Conservation (phyloP, 108 stramenopile genomes). For the Chaetoceros tenuissimus region DNA sequence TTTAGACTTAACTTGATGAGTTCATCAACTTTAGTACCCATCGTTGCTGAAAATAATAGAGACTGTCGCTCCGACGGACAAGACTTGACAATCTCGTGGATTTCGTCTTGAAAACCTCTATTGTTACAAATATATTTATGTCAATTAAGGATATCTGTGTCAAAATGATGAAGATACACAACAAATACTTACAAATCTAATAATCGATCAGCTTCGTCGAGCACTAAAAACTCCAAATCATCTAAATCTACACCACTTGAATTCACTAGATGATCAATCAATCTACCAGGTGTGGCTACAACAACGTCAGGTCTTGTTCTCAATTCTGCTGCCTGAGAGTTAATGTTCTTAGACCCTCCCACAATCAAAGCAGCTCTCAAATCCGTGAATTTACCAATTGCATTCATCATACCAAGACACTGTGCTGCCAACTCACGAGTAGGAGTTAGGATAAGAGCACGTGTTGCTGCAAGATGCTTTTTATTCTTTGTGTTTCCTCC, state of each 20-base stretch:
- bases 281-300: slow-evolving; percentile 93
- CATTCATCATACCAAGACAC: slow-evolving; percentile 81
- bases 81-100: slow-evolving; percentile 83
- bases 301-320: slow-evolving; percentile 90
- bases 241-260: slow-evolving; percentile 81
- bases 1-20: slow-evolving; percentile 83
- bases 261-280: slow-evolving; percentile 93
- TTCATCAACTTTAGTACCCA: slow-evolving; percentile 92
- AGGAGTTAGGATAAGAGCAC: slow-evolving; percentile 84
- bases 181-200: slow-evolving; percentile 66
- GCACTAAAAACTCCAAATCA: slow-evolving; percentile 78
- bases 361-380: slow-evolving; percentile 74
- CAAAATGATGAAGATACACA: too few species aligned
- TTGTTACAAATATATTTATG: too few species aligned
- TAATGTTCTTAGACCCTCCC: slow-evolving; percentile 92
- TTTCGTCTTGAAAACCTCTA: slow-evolving; percentile 91
- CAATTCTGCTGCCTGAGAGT: slow-evolving; percentile 89
- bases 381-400: slow-evolving; percentile 86
- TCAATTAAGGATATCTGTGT: too few species aligned
- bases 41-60: slow-evolving; percentile 96
- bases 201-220: slow-evolving; percentile 92
- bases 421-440: slow-evolving; percentile 96
- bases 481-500: slow-evolving; percentile 34
- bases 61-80: slow-evolving; percentile 88
- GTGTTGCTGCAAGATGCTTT: slow-evolving; percentile 41